Conservation (phyloP, 2,329 filamentous ascomycete genomes). For the Phialemoniopsis sp. region DNA sequence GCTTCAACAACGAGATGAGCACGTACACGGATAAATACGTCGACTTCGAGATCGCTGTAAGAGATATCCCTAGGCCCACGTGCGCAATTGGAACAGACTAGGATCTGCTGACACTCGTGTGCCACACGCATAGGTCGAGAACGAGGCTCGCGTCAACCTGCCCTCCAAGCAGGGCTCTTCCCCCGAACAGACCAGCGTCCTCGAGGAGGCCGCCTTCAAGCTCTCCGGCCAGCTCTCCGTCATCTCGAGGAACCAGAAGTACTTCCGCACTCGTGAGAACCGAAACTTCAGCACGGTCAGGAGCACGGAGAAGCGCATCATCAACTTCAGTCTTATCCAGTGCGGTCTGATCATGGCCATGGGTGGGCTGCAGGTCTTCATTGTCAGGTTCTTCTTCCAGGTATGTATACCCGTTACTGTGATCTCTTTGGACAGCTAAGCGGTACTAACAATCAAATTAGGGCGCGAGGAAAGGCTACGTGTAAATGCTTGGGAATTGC, state of each 20-base stretch:
- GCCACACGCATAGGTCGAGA: conserved; percentile 66
- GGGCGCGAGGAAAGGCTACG: conserved; percentile 66
- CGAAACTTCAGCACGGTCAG: conserved; percentile 97
- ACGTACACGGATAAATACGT: conserved; percentile 97
- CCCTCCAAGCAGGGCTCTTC: conserved; percentile 85
- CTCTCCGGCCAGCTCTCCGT: conserved; percentile 89
- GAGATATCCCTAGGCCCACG: neutral
- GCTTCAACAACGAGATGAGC: conserved; percentile 98
- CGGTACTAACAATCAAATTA: conserved; percentile 19
- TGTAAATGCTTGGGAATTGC: conserved; percentile 36
- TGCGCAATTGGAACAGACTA: conserved; percentile 7
- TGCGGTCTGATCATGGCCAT: conserved; percentile 87
- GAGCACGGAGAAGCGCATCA: conserved; percentile 92
- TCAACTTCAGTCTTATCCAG: conserved; percentile 96
- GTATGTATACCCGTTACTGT: conserved; percentile 32
- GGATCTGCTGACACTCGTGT: conserved; percentile 7
- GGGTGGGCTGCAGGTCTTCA: conserved; percentile 94
- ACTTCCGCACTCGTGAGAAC: conserved; percentile 98
- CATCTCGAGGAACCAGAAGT: conserved; percentile 96
- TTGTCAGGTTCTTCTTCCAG: conserved; percentile 99
- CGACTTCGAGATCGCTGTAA: conserved; percentile 92
- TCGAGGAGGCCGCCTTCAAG: conserved; percentile 95
- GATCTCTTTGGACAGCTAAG: neutral
- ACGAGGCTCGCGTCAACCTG: conserved; percentile 76
- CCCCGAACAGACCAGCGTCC: conserved; percentile 80